A percentile compares a stretch with the other conserved stretches of the same genome.
Evolutionary conservation across 2,329 filamentous ascomycete species (phyloP).

Genomic region (Magnaporthiopsis incrustans): DNA sequence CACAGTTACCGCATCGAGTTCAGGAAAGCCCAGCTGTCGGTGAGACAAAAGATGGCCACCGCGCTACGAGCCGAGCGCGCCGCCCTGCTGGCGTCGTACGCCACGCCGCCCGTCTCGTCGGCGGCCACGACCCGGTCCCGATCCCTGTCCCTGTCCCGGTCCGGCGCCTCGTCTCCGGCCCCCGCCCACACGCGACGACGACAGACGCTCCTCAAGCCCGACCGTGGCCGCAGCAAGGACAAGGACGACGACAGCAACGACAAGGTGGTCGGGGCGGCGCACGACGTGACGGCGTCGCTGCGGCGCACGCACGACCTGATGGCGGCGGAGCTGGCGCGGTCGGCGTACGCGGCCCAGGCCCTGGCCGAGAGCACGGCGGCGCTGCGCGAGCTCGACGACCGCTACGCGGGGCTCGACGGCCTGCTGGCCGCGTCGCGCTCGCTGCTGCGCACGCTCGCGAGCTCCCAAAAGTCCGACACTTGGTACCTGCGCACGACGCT

Average conservation of each 20-base stretch:
- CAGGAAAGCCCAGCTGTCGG: slow-evolving; percentile 71
- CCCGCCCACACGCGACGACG: slow-evolving; percentile 14
- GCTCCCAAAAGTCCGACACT: slow-evolving; percentile 90
- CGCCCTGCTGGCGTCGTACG: slow-evolving; percentile 60
- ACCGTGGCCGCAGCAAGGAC: slow-evolving; percentile 45
- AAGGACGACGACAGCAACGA: slow-evolving; percentile 23
- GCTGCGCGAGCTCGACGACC: slow-evolving; percentile 70
- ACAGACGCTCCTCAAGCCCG: slow-evolving; percentile 35
- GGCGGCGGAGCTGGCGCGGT: slow-evolving; percentile 73
- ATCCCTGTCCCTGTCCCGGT: slow-evolving; percentile 7
- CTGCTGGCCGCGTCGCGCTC: slow-evolving; percentile 67
- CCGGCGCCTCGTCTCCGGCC: slow-evolving; percentile 27
- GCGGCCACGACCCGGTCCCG: slow-evolving; percentile 14
- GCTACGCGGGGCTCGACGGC: slow-evolving; percentile 70
- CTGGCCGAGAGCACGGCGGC: slow-evolving; percentile 77
- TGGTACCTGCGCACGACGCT: slow-evolving; percentile 94
- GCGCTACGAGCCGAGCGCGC: slow-evolving; percentile 72
- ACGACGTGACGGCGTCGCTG: slow-evolving; percentile 76
- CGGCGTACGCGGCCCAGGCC: slow-evolving; percentile 83
- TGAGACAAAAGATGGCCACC: slow-evolving; percentile 64
- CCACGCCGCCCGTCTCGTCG: slow-evolving; percentile 21
- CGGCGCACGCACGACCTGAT: slow-evolving; percentile 82
- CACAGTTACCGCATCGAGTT: slow-evolving; percentile 59
- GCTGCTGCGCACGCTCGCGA: slow-evolving; percentile 69
- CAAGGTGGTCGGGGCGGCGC: slow-evolving; percentile 56